phyloP scores from a whole-genome alignment of 768 basidiomycete species.

The Cystofilobasidium capitatum region DNA sequence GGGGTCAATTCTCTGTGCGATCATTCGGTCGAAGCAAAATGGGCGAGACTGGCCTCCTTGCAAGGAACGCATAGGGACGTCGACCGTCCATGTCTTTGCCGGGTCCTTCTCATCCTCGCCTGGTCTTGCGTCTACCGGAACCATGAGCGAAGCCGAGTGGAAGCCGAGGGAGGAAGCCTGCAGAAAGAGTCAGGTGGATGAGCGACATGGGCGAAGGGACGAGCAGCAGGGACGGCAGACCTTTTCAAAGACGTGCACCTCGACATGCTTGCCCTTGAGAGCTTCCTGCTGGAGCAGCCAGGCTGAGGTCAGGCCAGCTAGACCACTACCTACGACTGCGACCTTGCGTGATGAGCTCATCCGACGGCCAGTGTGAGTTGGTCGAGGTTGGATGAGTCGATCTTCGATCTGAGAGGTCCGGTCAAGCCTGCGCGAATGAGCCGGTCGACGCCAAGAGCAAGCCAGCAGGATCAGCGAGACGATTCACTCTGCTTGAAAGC shows the following conservation, averaged over 20 bases:
- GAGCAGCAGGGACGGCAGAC: slow-evolving; percentile 41
- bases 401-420: too few relatives aligned
- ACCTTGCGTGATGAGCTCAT: slow-evolving; percentile 39
- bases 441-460: too few relatives aligned
- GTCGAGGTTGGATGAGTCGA: too few relatives aligned
- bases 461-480: too few relatives aligned
- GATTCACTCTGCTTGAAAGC: too few relatives aligned
- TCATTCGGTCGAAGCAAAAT: background rate
- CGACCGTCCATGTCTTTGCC: slow-evolving; percentile 43
- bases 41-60: slow-evolving; percentile 52
- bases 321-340: slow-evolving; percentile 61
- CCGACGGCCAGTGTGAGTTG: too few relatives aligned
- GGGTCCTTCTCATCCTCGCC: background rate
- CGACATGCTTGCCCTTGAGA: slow-evolving; percentile 44
- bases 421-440: too few relatives aligned
- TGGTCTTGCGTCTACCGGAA: slow-evolving; percentile 33
- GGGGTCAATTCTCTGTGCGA: background rate
- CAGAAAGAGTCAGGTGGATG: background rate
- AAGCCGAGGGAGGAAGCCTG: slow-evolving; percentile 56
- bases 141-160: slow-evolving; percentile 48
- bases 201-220: too few relatives aligned
- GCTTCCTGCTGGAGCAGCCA: slow-evolving; percentile 46
- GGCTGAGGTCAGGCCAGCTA: slow-evolving; percentile 63
- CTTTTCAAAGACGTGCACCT: slow-evolving; percentile 68
- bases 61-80: slow-evolving; percentile 74